phyloP scores from a whole-genome alignment of 2,329 filamentous ascomycete species.

The Drechslerella coelobrocha region DNA sequence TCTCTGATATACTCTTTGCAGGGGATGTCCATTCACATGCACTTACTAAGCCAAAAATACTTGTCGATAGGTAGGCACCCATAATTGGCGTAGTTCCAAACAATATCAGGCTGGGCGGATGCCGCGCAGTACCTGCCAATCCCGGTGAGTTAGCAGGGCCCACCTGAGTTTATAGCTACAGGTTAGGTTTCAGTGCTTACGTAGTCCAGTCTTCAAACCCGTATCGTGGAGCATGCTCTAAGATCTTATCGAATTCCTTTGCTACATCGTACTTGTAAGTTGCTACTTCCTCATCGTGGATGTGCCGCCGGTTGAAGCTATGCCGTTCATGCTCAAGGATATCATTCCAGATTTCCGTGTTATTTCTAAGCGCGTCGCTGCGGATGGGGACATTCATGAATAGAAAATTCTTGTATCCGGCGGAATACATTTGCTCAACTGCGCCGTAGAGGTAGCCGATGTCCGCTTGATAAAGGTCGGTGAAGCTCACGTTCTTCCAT shows the following conservation, averaged over 20 bases:
- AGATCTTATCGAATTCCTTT: conserved; percentile 32
- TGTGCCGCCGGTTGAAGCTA: conserved; percentile 33
- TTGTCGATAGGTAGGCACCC: conserved; percentile 40
- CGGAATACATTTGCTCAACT: conserved; percentile 31
- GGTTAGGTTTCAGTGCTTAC: too few relatives aligned
- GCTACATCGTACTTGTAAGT: conserved; percentile 36
- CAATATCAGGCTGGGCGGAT: conserved; percentile 29
- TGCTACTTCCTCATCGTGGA: conserved; percentile 24
- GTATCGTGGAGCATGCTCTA: conserved; percentile 28
- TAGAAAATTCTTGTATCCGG: conserved; percentile 43
- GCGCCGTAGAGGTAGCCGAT: conserved; percentile 29
- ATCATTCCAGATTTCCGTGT: conserved; percentile 31
- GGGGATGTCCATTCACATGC: too few relatives aligned
- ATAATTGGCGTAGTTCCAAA: conserved; percentile 39
- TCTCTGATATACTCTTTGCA: not conserved
- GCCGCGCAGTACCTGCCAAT: conserved; percentile 12
- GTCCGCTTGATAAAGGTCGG: conserved; percentile 28
- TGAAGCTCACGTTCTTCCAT: conserved; percentile 38
- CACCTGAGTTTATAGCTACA: too few relatives aligned
- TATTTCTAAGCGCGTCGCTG: conserved; percentile 12
- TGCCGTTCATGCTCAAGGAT: conserved; percentile 37
- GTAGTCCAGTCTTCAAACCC: conserved; percentile 20
- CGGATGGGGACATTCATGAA: conserved; percentile 39
- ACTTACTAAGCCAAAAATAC: conserved; percentile 45
- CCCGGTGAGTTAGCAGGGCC: too few relatives aligned